These are phyloP conservation scores for Polychytrium aggregatum DNA, from an alignment of 192 early-diverging fungal genomes.

Conservation along the genomic window DNA sequence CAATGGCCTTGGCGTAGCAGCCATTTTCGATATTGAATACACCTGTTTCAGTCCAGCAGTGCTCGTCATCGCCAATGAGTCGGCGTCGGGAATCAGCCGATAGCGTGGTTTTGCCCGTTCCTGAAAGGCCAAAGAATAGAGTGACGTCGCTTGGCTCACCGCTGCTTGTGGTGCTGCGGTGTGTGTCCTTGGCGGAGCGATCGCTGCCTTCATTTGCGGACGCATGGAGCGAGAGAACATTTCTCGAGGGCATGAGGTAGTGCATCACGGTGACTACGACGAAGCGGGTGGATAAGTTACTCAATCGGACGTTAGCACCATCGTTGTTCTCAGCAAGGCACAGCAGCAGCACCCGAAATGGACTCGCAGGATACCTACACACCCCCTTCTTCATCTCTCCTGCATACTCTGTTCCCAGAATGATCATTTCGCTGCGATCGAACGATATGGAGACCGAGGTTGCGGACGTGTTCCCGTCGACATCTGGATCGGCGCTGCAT, in stretches of 20 bases:
- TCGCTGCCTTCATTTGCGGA: conserved; percentile 74
- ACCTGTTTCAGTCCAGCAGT: conserved; percentile 86
- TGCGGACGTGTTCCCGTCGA: conserved; percentile 73
- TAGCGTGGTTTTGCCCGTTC: conserved; percentile 90
- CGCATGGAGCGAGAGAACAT: conserved; percentile 68
- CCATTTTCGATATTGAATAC: conserved; percentile 96
- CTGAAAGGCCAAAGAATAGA: conserved; percentile 89
- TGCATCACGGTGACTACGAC: conserved; percentile 90
- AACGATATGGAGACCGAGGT: conserved; percentile 83
- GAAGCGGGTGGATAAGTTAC: too few relatives aligned
- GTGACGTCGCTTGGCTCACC: conserved; percentile 61
- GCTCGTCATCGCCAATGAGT: conserved; percentile 93
- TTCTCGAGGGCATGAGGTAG: conserved; percentile 83
- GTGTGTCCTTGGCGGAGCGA: too few relatives aligned
- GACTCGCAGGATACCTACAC: conserved; percentile 7
- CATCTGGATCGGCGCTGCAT: conserved; percentile 69
- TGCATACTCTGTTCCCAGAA: conserved; percentile 88
- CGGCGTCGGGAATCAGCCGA: conserved; percentile 72
- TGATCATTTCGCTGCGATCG: conserved; percentile 77
- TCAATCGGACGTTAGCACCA: too few relatives aligned
- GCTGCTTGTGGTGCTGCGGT: too few relatives aligned
- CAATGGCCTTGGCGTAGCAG: conserved; percentile 91
- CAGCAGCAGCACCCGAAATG: too few relatives aligned
- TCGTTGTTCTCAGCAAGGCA: too few relatives aligned
- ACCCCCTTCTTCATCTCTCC: conserved; percentile 92